Percentiles rank a stretch among this genome's conserved stretches.
Conservation (phyloP, 345 rosid species). For the Populus deltoides region DNA sequence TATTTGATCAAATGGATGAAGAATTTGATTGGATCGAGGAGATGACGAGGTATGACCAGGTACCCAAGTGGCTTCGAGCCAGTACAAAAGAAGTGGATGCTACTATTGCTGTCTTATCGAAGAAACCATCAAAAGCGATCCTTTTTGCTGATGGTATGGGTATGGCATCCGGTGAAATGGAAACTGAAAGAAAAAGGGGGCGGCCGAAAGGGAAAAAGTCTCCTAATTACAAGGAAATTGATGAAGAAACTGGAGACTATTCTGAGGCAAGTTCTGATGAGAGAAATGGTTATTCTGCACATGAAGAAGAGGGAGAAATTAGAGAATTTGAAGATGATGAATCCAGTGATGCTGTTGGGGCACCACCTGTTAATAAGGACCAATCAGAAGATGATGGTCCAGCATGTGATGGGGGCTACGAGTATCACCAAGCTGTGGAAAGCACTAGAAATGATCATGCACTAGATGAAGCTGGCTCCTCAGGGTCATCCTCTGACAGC, state of each 20-base stretch:
- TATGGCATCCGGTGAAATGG: constrained; percentile 52
- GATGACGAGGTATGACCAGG: constrained; percentile 89
- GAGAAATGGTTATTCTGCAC: constrained; percentile 67
- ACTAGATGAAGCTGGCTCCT: constrained; percentile 70
- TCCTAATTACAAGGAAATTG: constrained; percentile 92
- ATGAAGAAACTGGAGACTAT: constrained; percentile 81
- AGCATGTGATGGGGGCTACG: constrained; percentile 45
- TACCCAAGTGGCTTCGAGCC: constrained; percentile 98
- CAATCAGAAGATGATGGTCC: constrained; percentile 82
- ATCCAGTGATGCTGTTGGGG: constrained; percentile 58
- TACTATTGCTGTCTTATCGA: constrained; percentile 66
- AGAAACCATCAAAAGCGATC: constrained; percentile 77
- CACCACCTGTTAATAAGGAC: constrained; percentile 50
- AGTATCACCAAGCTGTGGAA: constrained; percentile 54
- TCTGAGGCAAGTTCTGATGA: constrained; percentile 91
- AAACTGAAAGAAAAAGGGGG: constrained; percentile 82
- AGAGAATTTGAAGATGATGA: constrained; percentile 85
- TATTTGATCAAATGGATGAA: constrained; percentile 99
- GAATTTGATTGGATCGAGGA: constrained; percentile 91
- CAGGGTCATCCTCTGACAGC: constrained; percentile 86
- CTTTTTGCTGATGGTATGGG: constrained; percentile 48
- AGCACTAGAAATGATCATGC: constrained; percentile 44
- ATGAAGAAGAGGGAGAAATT: constrained; percentile 88
- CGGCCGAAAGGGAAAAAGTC: constrained; percentile 77
- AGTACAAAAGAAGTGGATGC: constrained; percentile 76